These are phyloP conservation scores for Anthoceros angustus DNA, from an alignment of 225 moss, liverwort and hornwort genomes.

Conservation along the genomic window DNA sequence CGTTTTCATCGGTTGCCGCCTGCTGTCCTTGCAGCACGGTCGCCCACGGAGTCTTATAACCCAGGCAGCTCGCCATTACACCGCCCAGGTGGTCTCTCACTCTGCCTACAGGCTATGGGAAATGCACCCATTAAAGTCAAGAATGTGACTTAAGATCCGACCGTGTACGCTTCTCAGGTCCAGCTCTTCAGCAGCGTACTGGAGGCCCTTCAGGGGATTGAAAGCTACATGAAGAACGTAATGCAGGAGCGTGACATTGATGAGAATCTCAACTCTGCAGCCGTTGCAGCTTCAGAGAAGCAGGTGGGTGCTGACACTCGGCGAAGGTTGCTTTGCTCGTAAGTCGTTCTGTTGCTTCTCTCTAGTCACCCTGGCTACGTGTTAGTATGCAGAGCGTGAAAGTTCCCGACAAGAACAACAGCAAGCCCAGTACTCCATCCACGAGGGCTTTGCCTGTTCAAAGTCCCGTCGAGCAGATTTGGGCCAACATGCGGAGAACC, in stretches of 20 bases:
- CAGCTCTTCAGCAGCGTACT: conserved; percentile 52
- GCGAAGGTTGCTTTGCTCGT: neutral
- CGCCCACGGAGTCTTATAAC: conserved; percentile 49
- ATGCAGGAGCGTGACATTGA: conserved; percentile 50
- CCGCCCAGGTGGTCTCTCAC: conserved; percentile 38
- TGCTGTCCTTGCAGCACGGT: conserved; percentile 46
- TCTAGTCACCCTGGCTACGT: too few relatives aligned
- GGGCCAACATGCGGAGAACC: too few relatives aligned
- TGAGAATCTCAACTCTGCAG: conserved; percentile 27
- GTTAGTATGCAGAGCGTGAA: too few relatives aligned
- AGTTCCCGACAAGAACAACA: too few relatives aligned
- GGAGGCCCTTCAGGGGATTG: conserved; percentile 51
- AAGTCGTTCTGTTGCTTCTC: too few relatives aligned
- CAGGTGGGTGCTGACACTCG: conserved; percentile 10
- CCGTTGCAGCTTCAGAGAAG: conserved; percentile 19
- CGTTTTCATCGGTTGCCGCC: conserved; percentile 33
- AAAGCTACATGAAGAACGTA: conserved; percentile 60
- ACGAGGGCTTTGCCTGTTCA: too few relatives aligned
- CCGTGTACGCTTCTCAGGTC: conserved; percentile 22
- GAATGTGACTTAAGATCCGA: neutral
- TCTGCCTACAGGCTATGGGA: neutral
- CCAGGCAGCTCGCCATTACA: conserved; percentile 67
- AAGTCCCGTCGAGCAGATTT: too few relatives aligned
- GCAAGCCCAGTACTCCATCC: too few relatives aligned
- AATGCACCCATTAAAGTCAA: neutral